Evolutionary conservation across 2,329 filamentous ascomycete genomes (phyloP), one percentile per base, ranked within the genome.

Genomic region (Cercospora zeae-maydis): DNA sequence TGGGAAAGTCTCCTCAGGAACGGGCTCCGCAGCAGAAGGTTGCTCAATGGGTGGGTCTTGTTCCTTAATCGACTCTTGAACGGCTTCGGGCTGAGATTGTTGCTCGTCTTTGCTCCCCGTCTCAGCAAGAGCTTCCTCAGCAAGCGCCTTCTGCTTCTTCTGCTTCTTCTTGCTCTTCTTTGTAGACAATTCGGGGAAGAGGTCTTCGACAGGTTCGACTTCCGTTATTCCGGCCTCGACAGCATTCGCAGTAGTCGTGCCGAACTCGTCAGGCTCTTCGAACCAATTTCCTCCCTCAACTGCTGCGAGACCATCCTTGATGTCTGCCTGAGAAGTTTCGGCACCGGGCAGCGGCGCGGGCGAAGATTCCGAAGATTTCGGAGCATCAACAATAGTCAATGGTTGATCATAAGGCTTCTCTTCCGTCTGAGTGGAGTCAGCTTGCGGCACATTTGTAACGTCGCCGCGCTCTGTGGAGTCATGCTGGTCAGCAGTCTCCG

Each of bases 91-190:
- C n/a, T 19, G 19, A 37, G 10, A n/a, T 30, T 53, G 13, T 49
- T 45, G 51, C 34, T 21, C 31, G 10, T 36, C 14, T 16, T 27
- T 36, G 14, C 6, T 30, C 33, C 24, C n/a, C 8, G 27, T 7
- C 34, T 33, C 36, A 31, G 34, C 21, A 30, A 33, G 13, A 11
- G 58, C 65, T 10, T 47, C 57, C 63, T 37, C 58, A 16, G 36
- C 33, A 34, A 65, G 57, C 16, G 51, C 47, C 27, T 69, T 64
- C 33, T 63, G 58, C 52, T 67, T 60, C 39, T 69, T 67, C 8
- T 61, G 42, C 19, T 11, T 49, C 61, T 67, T 67, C 56, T 68
- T 70, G 58, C 63, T 67, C 58, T 76, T 75, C 64, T 74, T 73
- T n/a, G 67, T 63, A 13, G 59, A 57, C 33, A 59, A 53, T 31